A percentile compares a stretch with the other conserved stretches of the same genome.
phyloP scores from a whole-genome alignment of 176 grass and related monocot genomes.

The barley (Hordeum vulgare) region MorexV3_pseudomolecules_assembly NC_058519.1:596455605-596456104 shows the following conservation, averaged over 20 bases:
- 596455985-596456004: conserved; percentile 82
- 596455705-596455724: conserved; percentile 61
- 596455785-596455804: conserved; percentile 77
- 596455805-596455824: conserved; percentile 57
- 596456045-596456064: conserved; percentile 54
- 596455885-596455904: conserved; percentile 71
- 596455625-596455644: conserved; percentile 15
- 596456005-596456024: conserved; percentile 72
- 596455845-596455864: conserved; percentile 55
- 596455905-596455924: conserved; percentile 79
- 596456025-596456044: conserved; percentile 57
- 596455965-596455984: conserved; percentile 71
- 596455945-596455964: conserved; percentile 82
- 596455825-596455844: conserved; percentile 69
- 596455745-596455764: conserved; percentile 48
- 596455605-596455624: conserved; percentile 17
- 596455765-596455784: conserved; percentile 71
- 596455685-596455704: conserved; percentile 70
- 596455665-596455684: conserved; percentile 69
- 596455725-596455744: conserved; percentile 56
- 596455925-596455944: conserved; percentile 90
- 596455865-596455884: conserved; percentile 72
- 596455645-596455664: conserved; percentile 26
- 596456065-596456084: conserved; percentile 68
- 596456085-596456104: conserved; percentile 73